phyloP scores from a whole-genome alignment of 495 filamentous ascomycete species.

The Neohortaea acidophila region DNA sequence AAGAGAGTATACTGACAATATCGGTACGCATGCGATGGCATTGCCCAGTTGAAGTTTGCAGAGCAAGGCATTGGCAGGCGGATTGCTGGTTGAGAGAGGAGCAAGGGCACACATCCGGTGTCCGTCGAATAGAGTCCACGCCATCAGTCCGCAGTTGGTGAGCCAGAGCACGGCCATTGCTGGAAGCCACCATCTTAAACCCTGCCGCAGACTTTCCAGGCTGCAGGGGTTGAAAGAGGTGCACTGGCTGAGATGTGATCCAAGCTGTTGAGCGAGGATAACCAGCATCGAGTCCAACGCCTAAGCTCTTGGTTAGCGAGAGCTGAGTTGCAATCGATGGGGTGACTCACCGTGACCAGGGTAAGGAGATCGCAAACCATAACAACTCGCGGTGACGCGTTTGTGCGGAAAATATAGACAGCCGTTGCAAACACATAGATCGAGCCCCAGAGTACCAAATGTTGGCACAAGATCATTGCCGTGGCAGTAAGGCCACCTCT shows the following conservation, averaged over 20 bases:
- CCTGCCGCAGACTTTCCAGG: background rate
- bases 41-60: conserved; percentile 8
- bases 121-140: no score
- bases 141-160: no score
- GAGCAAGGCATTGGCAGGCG: background rate
- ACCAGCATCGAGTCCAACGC: background rate
- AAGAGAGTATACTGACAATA: conserved; percentile 4
- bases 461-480: background rate
- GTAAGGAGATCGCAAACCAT: background rate
- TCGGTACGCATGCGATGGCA: conserved; percentile 4
- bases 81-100: background rate
- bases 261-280: background rate
- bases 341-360: background rate
- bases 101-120: no score
- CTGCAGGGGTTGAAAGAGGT: background rate
- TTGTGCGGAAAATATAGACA: background rate
- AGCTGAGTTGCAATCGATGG: background rate
- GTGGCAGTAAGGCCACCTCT: no score
- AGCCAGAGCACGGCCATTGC: no score
- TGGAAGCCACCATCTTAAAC: background rate
- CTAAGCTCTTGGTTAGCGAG: background rate
- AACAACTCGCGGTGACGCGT: background rate
- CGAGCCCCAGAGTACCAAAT: background rate
- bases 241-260: background rate
- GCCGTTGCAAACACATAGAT: background rate